Percentiles rank a stretch among this genome's conserved stretches.
Evolutionary conservation across 768 basidiomycete genomes (phyloP).

Genomic region (Lentinula detonsa): DNA sequence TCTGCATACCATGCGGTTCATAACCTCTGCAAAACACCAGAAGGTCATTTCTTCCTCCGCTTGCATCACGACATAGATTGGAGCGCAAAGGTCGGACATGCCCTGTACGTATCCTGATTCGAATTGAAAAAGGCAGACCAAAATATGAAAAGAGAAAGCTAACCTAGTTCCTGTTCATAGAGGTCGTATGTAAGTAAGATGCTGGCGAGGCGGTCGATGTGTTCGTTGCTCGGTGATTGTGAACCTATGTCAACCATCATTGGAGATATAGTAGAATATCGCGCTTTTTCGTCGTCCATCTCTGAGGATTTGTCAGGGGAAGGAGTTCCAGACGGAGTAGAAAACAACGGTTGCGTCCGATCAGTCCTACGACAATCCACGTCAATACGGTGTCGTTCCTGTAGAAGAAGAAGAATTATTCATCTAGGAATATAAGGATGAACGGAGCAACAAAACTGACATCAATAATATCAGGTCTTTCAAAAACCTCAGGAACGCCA

Average conservation of each 20-base stretch:
- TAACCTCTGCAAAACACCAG: constrained; percentile 94
- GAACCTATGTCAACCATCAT: constrained; percentile 70
- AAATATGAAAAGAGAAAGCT: constrained; percentile 19
- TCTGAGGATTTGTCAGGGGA: constrained; percentile 19
- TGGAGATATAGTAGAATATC: constrained; percentile 71
- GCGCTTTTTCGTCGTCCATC: constrained; percentile 49
- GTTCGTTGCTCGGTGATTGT: constrained; percentile 85
- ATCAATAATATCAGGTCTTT: constrained; percentile 75
- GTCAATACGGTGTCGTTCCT: constrained; percentile 91
- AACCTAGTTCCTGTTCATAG: constrained; percentile 83
- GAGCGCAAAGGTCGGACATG: constrained; percentile 95
- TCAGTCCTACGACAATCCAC: constrained; percentile 98
- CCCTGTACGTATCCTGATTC: constrained; percentile 92
- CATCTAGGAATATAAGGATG: constrained; percentile 5
- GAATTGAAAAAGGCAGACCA: constrained; percentile 9
- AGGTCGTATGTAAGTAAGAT: constrained; percentile 91
- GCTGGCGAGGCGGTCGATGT: constrained; percentile 81
- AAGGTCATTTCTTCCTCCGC: constrained; percentile 89
- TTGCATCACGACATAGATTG: constrained; percentile 87
- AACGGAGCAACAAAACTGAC: constrained; percentile 33
- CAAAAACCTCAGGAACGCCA: constrained; percentile 75
- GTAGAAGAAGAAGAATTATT: background rate
- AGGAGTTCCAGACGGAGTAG: constrained; percentile 25
- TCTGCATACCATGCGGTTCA: constrained; percentile 84
- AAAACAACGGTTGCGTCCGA: constrained; percentile 86